phyloP scores from a whole-genome alignment of 805 yeast genomes.

The Metschnikowia borealis region DNA sequence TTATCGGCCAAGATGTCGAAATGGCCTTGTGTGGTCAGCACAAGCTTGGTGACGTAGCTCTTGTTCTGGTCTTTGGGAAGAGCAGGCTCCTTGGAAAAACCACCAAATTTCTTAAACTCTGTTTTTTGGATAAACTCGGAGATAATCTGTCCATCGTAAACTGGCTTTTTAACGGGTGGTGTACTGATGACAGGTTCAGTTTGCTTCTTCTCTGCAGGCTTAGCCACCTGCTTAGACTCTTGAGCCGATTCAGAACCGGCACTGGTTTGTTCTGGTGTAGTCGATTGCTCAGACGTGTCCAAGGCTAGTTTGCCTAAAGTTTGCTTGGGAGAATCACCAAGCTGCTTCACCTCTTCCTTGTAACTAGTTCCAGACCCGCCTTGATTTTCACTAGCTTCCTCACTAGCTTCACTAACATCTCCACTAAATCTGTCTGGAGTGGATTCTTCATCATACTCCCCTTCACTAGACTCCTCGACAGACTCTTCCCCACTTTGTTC shows the following conservation, averaged over 20 bases:
- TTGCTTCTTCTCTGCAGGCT: background rate
- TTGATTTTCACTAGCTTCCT: no score
- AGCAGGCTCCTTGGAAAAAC: conserved; percentile 11
- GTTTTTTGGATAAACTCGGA: conserved; percentile 2
- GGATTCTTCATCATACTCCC: background rate
- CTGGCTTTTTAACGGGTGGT: background rate
- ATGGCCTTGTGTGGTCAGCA: conserved; percentile 26
- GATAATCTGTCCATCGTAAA: conserved; percentile 6
- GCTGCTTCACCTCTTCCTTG: background rate
- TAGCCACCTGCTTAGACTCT: background rate
- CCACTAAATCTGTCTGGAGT: background rate
- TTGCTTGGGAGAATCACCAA: background rate
- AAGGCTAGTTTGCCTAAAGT: background rate
- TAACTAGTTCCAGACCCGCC: background rate
- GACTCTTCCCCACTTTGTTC: conserved; percentile 1
- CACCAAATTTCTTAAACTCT: conserved; percentile 16
- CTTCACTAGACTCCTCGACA: background rate
- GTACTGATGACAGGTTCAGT: background rate
- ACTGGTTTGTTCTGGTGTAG: background rate
- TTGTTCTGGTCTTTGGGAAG: conserved; percentile 8
- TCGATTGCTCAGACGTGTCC: background rate
- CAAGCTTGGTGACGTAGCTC: conserved; percentile 21
- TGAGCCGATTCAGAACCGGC: background rate
- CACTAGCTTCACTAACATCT: no score
- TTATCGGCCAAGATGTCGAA: conserved; percentile 22